A percentile compares a stretch with the other conserved stretches of the same genome.
Evolutionary conservation across 1,284 basidiomycete species (phyloP).

Genomic region (Sphagnurus paluster): DNA sequence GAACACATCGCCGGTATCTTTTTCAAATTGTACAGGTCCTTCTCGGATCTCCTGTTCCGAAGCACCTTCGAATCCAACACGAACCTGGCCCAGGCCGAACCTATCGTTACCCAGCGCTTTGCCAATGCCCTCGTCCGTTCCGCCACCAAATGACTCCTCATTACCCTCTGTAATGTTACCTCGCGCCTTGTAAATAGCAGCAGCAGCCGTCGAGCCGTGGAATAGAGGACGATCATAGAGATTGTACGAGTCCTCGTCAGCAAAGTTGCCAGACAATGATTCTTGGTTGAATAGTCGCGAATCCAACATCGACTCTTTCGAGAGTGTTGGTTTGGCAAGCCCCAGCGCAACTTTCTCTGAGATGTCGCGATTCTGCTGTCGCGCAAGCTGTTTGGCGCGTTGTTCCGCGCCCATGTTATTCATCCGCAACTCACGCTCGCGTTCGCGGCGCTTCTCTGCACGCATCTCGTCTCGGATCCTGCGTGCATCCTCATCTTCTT

Average conservation of each 20-base stretch:
- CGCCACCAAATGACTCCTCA: conserved; percentile 90
- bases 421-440: conserved; percentile 98
- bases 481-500: conserved; percentile 85
- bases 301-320: conserved; percentile 96
- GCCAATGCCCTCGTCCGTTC: conserved; percentile 91
- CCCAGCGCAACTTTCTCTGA: conserved; percentile 99
- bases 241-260: conserved; percentile 91
- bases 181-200: conserved; percentile 95
- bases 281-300: conserved; percentile 98
- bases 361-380: conserved; percentile 97
- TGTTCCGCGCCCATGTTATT: conserved; percentile 99
- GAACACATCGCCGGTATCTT: conserved; percentile 97
- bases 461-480: conserved; percentile 90
- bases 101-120: conserved; percentile 92
- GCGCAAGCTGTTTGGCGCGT: conserved; percentile 91
- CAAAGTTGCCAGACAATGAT: conserved; percentile 78
- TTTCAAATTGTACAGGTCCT: conserved; percentile 99
- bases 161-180: conserved; percentile 83
- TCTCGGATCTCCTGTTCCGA: conserved; percentile 80
- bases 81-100: conserved; percentile 87
- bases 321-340: conserved; percentile 92
- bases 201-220: conserved; percentile 93
- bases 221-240: conserved; percentile 96
- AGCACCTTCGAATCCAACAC: conserved; percentile 88
- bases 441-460: conserved; percentile 87